Evolutionary conservation across 2,329 filamentous ascomycete genomes (phyloP).

Genomic region (Trichoderma citrinoviride): DNA sequence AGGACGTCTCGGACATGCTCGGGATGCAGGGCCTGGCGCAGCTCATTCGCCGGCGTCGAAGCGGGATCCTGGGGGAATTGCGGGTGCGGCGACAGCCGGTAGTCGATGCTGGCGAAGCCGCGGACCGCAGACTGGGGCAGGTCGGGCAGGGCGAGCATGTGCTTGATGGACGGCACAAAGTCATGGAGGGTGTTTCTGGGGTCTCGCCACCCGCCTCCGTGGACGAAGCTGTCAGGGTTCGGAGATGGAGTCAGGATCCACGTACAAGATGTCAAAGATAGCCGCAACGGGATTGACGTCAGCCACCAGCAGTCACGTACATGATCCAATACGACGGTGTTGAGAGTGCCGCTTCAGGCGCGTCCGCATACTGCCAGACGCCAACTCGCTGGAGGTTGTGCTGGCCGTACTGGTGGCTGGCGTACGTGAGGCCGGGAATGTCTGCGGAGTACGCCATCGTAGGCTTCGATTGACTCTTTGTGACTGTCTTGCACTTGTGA

Average conservation of each 20-base stretch:
- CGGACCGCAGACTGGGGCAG: slow-evolving; percentile 43
- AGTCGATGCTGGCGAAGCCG: slow-evolving; percentile 63
- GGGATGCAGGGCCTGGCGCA: slow-evolving; percentile 53
- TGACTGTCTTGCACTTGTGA: not conserved
- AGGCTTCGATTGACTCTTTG: not conserved
- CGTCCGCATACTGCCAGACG: slow-evolving; percentile 41
- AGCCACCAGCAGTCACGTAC: slow-evolving; percentile 27
- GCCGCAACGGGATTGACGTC: not conserved
- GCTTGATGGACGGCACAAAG: slow-evolving; percentile 46
- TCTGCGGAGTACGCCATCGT: slow-evolving; percentile 13
- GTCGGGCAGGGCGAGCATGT: slow-evolving; percentile 37
- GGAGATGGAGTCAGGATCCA: slow-evolving; percentile 20
- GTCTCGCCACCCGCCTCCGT: slow-evolving; percentile 64
- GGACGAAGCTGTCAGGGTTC: slow-evolving; percentile 47
- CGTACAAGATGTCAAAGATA: not conserved
- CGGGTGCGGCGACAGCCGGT: slow-evolving; percentile 56
- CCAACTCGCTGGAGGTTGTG: slow-evolving; percentile 46
- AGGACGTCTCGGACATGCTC: slow-evolving; percentile 58
- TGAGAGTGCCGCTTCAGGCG: slow-evolving; percentile 20
- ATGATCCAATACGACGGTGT: slow-evolving; percentile 37
- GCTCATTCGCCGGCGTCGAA: slow-evolving; percentile 29
- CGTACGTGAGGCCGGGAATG: slow-evolving; percentile 32
- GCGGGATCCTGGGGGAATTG: slow-evolving; percentile 39
- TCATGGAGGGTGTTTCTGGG: slow-evolving; percentile 47
- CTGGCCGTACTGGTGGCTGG: slow-evolving; percentile 39